Evolutionary conservation across 2,329 filamentous ascomycete species (phyloP).

Genomic region (Fusarium tricinctum): DNA sequence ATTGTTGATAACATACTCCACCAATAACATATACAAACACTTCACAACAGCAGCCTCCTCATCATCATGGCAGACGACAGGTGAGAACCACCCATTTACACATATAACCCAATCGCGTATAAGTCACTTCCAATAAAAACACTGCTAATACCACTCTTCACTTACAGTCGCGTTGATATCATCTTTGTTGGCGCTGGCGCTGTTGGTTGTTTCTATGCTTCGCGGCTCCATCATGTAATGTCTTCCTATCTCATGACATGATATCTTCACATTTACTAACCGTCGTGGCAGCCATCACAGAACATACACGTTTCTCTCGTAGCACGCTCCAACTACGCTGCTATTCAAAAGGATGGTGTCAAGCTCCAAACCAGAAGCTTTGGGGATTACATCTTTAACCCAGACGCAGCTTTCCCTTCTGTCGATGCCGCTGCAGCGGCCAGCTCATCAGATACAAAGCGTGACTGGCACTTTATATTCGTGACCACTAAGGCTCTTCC

Average conservation of each 20-base stretch:
- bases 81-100: slow-evolving; percentile 18
- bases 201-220: slow-evolving; percentile 80
- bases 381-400: slow-evolving; percentile 74
- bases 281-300: slow-evolving; percentile 57
- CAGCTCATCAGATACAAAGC: slow-evolving; percentile 38
- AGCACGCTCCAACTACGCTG: slow-evolving; percentile 79
- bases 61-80: slow-evolving; percentile 37
- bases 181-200: slow-evolving; percentile 79
- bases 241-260: slow-evolving; percentile 10
- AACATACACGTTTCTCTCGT: slow-evolving; percentile 76
- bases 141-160: slow-evolving; percentile 22
- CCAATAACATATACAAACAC: slow-evolving; percentile 10
- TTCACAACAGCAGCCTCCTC: slow-evolving; percentile 2
- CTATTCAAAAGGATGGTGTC: slow-evolving; percentile 73
- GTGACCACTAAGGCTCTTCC: slow-evolving; percentile 80
- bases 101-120: background rate
- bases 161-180: slow-evolving; percentile 61
- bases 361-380: slow-evolving; percentile 75
- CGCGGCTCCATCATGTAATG: slow-evolving; percentile 72
- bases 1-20: background rate
- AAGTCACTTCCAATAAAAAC: background rate
- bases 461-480: slow-evolving; percentile 71
- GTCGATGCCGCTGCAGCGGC: slow-evolving; percentile 66
- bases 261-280: slow-evolving; percentile 15
- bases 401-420: slow-evolving; percentile 73